phyloP scores from a whole-genome alignment of 768 basidiomycete species.

The Tubosaeta sp. region DNA sequence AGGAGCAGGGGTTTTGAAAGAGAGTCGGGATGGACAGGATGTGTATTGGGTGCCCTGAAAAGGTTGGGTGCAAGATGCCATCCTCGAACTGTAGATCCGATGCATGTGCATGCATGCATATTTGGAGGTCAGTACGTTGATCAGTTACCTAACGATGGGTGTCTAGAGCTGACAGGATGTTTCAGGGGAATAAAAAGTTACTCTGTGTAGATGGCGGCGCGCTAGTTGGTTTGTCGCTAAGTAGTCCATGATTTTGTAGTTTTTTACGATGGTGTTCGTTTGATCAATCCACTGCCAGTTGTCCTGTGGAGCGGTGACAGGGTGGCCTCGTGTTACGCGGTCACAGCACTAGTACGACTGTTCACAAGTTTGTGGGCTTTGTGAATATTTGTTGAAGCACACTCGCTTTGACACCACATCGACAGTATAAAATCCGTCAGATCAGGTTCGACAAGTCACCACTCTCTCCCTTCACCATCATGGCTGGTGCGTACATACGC shows the following conservation, averaged over 20 bases:
- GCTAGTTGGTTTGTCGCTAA: constrained; percentile 18
- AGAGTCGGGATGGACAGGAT: background rate
- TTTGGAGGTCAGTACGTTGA: constrained; percentile 17
- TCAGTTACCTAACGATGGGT: background rate
- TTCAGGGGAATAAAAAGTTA: constrained; percentile 7
- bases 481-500: constrained; percentile 27
- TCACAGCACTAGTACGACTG: constrained; percentile 22
- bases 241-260: constrained; percentile 28
- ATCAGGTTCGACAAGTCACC: background rate
- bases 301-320: constrained; percentile 2
- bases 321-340: constrained; percentile 15
- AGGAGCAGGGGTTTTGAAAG: background rate
- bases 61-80: constrained; percentile 6
- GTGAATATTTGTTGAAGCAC: constrained; percentile 21
- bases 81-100: constrained; percentile 10
- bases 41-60: constrained; percentile 7
- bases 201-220: constrained; percentile 14
- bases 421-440: constrained; percentile 3
- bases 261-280: constrained; percentile 17
- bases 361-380: constrained; percentile 12
- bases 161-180: constrained; percentile 3
- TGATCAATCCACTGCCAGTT: constrained; percentile 22
- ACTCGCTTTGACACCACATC: constrained; percentile 20
- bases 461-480: constrained; percentile 3
- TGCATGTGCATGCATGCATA: constrained; percentile 11